A percentile compares a stretch with the other conserved stretches of the same genome.
phyloP scores from a whole-genome alignment of 106 monocot species.

The Dioscorea alata region DNA sequence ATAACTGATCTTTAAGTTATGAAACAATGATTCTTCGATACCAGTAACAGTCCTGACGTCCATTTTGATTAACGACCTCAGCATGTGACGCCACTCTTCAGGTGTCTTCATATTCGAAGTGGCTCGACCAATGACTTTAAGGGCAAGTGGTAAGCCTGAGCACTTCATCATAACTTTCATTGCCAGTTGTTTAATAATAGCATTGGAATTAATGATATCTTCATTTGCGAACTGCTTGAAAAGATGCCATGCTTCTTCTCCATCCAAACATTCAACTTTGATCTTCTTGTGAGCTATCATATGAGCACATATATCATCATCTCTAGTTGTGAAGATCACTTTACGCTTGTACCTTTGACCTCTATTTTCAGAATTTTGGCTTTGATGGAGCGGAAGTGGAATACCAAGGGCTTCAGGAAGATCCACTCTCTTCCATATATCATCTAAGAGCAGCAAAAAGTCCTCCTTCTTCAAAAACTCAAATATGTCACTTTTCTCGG shows the following conservation, averaged over 20 bases:
- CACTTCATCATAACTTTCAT: constrained; percentile 3
- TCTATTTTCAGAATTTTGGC: background rate
- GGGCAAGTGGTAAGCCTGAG: constrained; percentile 10
- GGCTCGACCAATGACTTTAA: background rate
- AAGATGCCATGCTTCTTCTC: background rate
- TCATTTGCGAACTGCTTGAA: background rate
- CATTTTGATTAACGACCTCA: background rate
- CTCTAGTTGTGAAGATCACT: constrained; percentile 6
- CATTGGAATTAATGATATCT: background rate
- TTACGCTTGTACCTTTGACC: background rate
- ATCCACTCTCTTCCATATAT: constrained; percentile 4
- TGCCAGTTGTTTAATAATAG: background rate
- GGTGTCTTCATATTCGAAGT: background rate
- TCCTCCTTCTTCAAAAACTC: constrained; percentile 2
- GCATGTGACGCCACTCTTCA: background rate
- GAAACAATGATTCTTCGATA: background rate
- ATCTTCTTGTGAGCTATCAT: constrained; percentile 1
- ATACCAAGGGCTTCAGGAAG: background rate
- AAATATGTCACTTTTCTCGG: background rate
- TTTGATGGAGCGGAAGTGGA: background rate
- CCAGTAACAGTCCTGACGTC: background rate
- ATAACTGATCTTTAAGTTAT: constrained; percentile 16
- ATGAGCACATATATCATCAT: background rate
- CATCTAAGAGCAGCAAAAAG: constrained; percentile 20
- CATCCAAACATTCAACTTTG: background rate